A percentile compares a stretch with the other conserved stretches of the same genome.
Evolutionary conservation across 768 basidiomycete genomes (phyloP).

Genomic region (Tulasnella sp.): DNA sequence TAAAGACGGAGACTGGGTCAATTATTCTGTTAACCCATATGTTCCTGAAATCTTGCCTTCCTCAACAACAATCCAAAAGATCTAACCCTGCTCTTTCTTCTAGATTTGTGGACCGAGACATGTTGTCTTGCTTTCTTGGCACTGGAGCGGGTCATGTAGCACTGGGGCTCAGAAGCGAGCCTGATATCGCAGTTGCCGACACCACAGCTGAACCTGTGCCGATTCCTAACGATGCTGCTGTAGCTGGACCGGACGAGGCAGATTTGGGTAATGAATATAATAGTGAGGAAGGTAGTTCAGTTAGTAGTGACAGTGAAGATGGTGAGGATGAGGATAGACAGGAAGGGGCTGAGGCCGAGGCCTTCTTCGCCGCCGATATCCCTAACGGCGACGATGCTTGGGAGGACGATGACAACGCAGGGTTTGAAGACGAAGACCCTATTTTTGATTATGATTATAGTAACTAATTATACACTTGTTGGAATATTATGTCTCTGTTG

Average conservation of each 20-base stretch:
- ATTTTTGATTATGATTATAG: not conserved
- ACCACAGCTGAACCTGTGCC: not conserved
- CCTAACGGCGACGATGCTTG: not conserved
- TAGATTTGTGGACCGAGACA: constrained; percentile 30
- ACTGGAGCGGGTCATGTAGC: constrained; percentile 26
- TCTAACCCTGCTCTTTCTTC: not conserved
- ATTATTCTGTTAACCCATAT: constrained; percentile 36
- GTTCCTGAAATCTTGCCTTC: not conserved
- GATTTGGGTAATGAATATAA: not conserved
- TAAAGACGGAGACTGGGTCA: constrained; percentile 31
- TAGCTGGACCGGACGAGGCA: not conserved
- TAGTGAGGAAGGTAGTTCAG: not conserved
- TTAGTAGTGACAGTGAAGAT: not conserved
- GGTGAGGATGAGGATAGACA: not conserved
- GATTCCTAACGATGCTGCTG: too few relatives aligned
- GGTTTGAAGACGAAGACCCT: not conserved
- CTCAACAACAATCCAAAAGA: not conserved
- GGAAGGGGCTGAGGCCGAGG: not conserved
- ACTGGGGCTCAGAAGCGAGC: not conserved
- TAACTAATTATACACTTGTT: not conserved
- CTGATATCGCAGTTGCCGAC: not conserved
- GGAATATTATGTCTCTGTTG: too few relatives aligned
- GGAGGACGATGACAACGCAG: not conserved
- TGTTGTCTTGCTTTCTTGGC: constrained; percentile 27
- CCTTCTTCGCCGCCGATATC: not conserved